Percentiles rank a stretch among this genome's conserved stretches.
Evolutionary conservation across 768 basidiomycete species (phyloP).

Genomic region (Suillus luteus): DNA sequence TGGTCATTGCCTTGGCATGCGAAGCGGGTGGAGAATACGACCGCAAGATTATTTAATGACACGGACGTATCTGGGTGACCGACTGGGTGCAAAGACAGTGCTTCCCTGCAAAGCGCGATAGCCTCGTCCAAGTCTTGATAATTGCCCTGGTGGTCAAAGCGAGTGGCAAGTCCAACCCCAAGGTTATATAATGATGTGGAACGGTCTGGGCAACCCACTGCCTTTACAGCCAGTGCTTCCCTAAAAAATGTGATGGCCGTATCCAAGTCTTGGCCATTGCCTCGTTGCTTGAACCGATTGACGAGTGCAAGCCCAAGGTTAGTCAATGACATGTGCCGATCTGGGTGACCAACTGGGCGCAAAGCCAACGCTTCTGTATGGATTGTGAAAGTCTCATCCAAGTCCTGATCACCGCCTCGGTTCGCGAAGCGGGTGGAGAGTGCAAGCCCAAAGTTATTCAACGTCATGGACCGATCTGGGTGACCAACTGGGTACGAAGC

Average conservation of each 20-base stretch:
- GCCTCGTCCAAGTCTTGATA: too few relatives aligned
- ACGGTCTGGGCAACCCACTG: too few relatives aligned
- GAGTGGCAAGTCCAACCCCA: not conserved
- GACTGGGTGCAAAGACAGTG: constrained; percentile 12
- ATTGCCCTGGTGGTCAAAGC: too few relatives aligned
- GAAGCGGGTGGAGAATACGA: constrained; percentile 5
- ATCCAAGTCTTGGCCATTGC: too few relatives aligned
- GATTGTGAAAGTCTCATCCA: too few relatives aligned
- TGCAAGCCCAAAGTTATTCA: too few relatives aligned
- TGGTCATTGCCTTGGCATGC: not conserved
- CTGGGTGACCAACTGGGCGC: constrained; percentile 13
- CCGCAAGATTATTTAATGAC: constrained; percentile 20
- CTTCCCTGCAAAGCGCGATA: not conserved
- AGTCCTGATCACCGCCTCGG: too few relatives aligned
- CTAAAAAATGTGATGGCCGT: too few relatives aligned
- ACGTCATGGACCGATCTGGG: constrained; percentile 13
- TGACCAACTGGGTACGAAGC: constrained; percentile 6
- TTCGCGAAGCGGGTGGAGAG: too few relatives aligned
- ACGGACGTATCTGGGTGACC: constrained; percentile 15
- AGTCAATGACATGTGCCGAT: constrained; percentile 8
- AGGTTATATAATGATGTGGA: not conserved
- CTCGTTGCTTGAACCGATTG: too few relatives aligned
- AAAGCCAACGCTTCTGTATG: not conserved
- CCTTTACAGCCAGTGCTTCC: not conserved
- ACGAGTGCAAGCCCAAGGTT: too few relatives aligned